Evolutionary conservation across 1,139 yeast species (phyloP).

Genomic region (Lodderomyces parapsilosis): DNA sequence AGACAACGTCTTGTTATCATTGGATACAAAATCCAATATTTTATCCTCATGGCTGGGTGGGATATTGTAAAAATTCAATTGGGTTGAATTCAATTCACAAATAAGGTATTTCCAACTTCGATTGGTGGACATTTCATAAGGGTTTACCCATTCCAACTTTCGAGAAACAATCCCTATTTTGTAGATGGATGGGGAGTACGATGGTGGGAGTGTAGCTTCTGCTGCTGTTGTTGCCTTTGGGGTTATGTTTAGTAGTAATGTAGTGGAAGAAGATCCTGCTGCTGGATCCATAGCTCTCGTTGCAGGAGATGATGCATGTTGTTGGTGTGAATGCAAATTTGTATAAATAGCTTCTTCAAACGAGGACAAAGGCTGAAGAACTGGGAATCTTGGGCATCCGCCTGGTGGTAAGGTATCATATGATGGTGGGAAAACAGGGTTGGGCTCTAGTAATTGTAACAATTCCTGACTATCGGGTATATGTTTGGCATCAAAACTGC

Average conservation of each 20-base stretch:
- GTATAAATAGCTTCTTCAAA: conserved; percentile 2
- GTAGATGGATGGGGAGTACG: conserved; percentile 57
- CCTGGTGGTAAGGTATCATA: conserved; percentile 47
- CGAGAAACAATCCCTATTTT: conserved; percentile 52
- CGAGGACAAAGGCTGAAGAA: conserved; percentile 18
- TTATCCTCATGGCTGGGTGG: conserved; percentile 36
- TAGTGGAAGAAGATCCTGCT: neutral
- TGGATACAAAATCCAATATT: conserved; percentile 21
- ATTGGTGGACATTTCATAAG: conserved; percentile 59
- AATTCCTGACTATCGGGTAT: conserved; percentile 16
- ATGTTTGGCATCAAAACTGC: neutral
- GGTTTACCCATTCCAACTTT: conserved; percentile 66
- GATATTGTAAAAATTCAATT: conserved; percentile 58
- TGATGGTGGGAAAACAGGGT: conserved; percentile 50
- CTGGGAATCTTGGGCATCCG: conserved; percentile 53
- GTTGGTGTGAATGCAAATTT: neutral
- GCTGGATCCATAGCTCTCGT: neutral
- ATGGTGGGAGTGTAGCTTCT: conserved; percentile 41
- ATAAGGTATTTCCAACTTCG: conserved; percentile 65
- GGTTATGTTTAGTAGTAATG: neutral
- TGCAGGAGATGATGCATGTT: neutral
- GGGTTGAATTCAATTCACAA: conserved; percentile 73
- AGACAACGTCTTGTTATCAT: conserved; percentile 3
- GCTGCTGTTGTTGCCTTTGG: too few species aligned
- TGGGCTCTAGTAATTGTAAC: conserved; percentile 47